Base-by-base conservation (phyloP, 2,329 filamentous ascomycete genomes). In the Nemania sp. region DNA sequence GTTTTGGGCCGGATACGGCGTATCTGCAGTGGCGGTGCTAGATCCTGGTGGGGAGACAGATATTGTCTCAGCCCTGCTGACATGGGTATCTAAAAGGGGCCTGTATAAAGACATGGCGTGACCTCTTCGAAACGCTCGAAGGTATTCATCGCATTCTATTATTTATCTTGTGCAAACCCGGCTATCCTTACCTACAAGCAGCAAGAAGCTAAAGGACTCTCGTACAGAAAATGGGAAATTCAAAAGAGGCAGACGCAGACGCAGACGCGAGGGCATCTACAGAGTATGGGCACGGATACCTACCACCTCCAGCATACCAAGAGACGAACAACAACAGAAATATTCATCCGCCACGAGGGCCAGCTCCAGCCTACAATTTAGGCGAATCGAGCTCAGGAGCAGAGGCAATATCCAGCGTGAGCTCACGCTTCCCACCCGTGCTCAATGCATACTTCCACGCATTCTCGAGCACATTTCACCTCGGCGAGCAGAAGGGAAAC, bases 401-500 rank as follows among this genome's bases (percentile, higher is more conserved):
- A n/a, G 50, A 37, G 13, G 12, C 53, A 3, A 21, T 35, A 57
- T 53, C 51, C 2, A 46, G 52, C 25, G 32, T 34, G 13, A 43
- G 35, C 15, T 5, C 13, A 49, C 62, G 42, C 20, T 57, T 64
- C 25, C 63, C 61, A 4, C 25, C 57, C 9, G 18, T 48, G 6
- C 58, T 65, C 18, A 65, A 65, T 29, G 61, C 47, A 1, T 65
- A 65, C 42, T 48, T 1, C 29, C 49, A 39, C 34, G 51, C 45
- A 5, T 59, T 61, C 45, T 50, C 57, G 0, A 56, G 29, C 40
- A 62, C 54, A 34, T 57, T 64, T 25, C 32, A 65, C 34, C 54
- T 78, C 5, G 76, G 74, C 64, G 69, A 69, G 62, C 68, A 72
- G 60, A 70, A 74, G 59, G 43, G 65, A 20, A n/a, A 64, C 12